Evolutionary conservation across 2,329 filamentous ascomycete species (phyloP).

Genomic region (Didymella sp.): DNA sequence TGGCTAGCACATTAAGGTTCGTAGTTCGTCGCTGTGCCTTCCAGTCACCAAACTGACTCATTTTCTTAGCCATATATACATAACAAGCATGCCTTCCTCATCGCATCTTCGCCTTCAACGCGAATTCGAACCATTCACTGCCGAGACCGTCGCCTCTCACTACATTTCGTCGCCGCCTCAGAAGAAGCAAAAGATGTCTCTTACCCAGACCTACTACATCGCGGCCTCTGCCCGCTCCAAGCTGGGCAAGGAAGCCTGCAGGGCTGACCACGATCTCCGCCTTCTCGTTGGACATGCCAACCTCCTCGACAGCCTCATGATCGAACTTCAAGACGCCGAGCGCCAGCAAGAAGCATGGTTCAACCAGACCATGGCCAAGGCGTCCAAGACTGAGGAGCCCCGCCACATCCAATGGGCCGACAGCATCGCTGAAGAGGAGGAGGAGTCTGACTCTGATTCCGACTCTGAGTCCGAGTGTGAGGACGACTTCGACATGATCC

Average conservation of each 20-base stretch:
- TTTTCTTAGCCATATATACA: conserved; percentile 45
- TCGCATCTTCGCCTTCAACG: conserved; percentile 56
- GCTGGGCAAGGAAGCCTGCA: conserved; percentile 90
- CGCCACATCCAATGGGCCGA: conserved; percentile 90
- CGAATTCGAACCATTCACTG: conserved; percentile 55
- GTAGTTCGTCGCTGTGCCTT: conserved; percentile 37
- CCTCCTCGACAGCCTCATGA: conserved; percentile 93
- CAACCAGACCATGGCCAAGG: conserved; percentile 89
- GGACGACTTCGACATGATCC: conserved; percentile 57
- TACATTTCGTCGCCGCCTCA: conserved; percentile 53
- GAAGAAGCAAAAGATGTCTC: conserved; percentile 87
- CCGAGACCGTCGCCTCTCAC: conserved; percentile 54
- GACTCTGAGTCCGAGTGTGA: conserved; percentile 63
- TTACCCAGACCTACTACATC: conserved; percentile 98
- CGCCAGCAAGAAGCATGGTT: conserved; percentile 97
- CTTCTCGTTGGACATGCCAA: conserved; percentile 97
- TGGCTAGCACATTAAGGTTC: conserved; percentile 43
- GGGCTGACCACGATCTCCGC: conserved; percentile 91
- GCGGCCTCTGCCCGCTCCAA: conserved; percentile 96
- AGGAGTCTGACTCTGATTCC: conserved; percentile 60
- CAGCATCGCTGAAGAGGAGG: conserved; percentile 75
- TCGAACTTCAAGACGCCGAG: conserved; percentile 89
- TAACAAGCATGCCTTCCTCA: conserved; percentile 55
- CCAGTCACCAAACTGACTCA: conserved; percentile 59
- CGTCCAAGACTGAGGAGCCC: conserved; percentile 65